Conservation (phyloP, 139 green algal species). For the Asterochloris erici region DNA sequence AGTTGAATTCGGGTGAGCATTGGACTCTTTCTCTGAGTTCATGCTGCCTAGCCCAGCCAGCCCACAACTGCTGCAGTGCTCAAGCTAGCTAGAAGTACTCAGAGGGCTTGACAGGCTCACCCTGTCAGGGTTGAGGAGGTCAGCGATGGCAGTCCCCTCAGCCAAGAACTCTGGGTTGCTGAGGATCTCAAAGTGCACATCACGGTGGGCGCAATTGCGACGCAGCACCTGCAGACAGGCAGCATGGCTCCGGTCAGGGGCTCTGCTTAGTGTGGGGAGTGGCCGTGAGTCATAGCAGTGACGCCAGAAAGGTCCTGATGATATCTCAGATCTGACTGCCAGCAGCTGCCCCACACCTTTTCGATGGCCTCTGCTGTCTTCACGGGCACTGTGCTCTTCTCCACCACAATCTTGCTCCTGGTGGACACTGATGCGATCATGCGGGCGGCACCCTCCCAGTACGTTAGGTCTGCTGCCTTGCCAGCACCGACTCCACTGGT, state of each 20-base stretch:
- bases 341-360: constrained; percentile 58
- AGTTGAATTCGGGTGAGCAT: background rate
- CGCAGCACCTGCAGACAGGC: constrained; percentile 59
- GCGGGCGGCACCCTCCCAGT: constrained; percentile 97
- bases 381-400: constrained; percentile 99
- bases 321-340: background rate
- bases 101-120: constrained; percentile 24
- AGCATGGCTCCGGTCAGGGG: background rate
- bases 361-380: constrained; percentile 98
- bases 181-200: constrained; percentile 93
- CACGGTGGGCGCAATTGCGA: constrained; percentile 68
- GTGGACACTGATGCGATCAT: constrained; percentile 87
- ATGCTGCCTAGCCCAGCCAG: background rate
- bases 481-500: constrained; percentile 94
- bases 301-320: too few relatives aligned
- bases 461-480: constrained; percentile 96
- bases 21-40: too few relatives aligned
- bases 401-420: constrained; percentile 95
- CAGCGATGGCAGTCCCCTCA: constrained; percentile 87
- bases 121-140: constrained; percentile 79
- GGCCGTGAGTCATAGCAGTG: too few relatives aligned
- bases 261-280: background rate
- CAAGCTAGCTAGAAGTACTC: background rate
- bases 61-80: background rate
- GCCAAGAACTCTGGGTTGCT: constrained; percentile 87